Percentiles rank a stretch among this genome's conserved stretches.
These are phyloP conservation scores for Globisporangium nunn DNA, from an alignment of 352 stramenopile species.

Conservation along the genomic window DNA sequence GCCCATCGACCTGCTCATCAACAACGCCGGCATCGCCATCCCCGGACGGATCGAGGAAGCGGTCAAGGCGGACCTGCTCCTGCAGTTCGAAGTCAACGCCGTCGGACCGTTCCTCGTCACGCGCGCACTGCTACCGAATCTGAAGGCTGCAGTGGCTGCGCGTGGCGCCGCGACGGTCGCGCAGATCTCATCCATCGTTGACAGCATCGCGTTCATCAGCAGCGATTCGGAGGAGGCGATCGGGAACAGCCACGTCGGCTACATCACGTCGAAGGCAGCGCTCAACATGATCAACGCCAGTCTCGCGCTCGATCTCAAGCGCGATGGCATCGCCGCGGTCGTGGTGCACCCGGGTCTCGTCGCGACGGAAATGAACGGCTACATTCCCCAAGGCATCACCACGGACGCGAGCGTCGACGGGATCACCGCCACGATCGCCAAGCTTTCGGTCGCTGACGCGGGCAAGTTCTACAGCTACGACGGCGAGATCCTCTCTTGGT, in stretches of 20 bases:
- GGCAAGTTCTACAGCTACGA: background rate
- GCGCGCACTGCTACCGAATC: too few relatives aligned
- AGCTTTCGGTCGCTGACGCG: background rate
- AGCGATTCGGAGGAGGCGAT: slow-evolving; percentile 13
- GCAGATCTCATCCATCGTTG: background rate
- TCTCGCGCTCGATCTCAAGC: slow-evolving; percentile 23
- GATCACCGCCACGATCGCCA: background rate
- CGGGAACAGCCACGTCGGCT: slow-evolving; percentile 28
- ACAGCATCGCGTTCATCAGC: too few relatives aligned
- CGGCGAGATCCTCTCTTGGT: background rate
- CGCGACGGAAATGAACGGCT: slow-evolving; percentile 21
- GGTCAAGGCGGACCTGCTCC: too few relatives aligned
- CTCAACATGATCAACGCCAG: slow-evolving; percentile 39
- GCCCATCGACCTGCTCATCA: too few relatives aligned
- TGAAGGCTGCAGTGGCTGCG: too few relatives aligned
- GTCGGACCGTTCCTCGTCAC: too few relatives aligned
- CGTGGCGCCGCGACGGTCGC: too few relatives aligned
- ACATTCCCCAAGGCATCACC: slow-evolving; percentile 6
- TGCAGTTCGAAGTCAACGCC: too few relatives aligned
- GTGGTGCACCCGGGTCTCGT: slow-evolving; percentile 32
- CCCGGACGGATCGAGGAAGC: too few relatives aligned
- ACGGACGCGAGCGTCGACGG: background rate
- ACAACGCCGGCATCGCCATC: too few relatives aligned
- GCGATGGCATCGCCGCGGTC: slow-evolving; percentile 19
- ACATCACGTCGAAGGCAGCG: slow-evolving; percentile 45